Evolutionary conservation across 176 grass and related monocot species (phyloP), one percentile per base, ranked within the genome.

Genomic region (Miscanthus lutarioriparius): DNA sequence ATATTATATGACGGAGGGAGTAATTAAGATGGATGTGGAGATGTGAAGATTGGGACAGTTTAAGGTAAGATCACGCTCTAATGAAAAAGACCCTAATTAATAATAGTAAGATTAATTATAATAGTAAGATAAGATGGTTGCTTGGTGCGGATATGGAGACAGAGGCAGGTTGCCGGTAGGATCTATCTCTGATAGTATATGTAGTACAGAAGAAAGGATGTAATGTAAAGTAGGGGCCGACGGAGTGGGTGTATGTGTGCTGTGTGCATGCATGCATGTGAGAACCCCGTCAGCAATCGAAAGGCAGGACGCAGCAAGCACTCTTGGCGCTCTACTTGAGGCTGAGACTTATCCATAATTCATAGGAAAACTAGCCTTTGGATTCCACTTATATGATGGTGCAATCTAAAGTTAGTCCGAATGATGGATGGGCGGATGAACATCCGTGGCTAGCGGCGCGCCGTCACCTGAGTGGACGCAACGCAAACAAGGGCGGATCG

Each of bases 291-390:
- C 84, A 73, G 76, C 76, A 26, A 40, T 7, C 10, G 28, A 72
- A 80, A 86, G 69, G n/a, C 40, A 14, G 40, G 67, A 86, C 76
- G 54, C 76, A 80, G 35, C 40, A 64, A 49, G 84, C 76, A 86
- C 76, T 64, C 3, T 2, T 49, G 39, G 12, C 75, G 44, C 15
- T 45, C 33, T 8, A 47, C 40, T 7, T 47, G 70, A 15, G 70
- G 41, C 5, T 14, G 27, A 70, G 72, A 44, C 76, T 78, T 79
- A 81, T 71, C 70, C 40, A 10, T 74, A 5, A 44, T 8, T 69
- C 32, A 3, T 19, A 23, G 10, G 23, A 8, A 19, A 59, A 10
- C 54, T 59, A 59, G 8, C 54, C 54, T 59, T 59, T 59, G 22
- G 10, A n/a, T 8, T 23, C 54, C 54, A 59, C 20, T 59, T 10